Evolutionary conservation across 345 rosid species (phyloP).

Genomic region (rapeseed (Brassica napus)): DNA sequence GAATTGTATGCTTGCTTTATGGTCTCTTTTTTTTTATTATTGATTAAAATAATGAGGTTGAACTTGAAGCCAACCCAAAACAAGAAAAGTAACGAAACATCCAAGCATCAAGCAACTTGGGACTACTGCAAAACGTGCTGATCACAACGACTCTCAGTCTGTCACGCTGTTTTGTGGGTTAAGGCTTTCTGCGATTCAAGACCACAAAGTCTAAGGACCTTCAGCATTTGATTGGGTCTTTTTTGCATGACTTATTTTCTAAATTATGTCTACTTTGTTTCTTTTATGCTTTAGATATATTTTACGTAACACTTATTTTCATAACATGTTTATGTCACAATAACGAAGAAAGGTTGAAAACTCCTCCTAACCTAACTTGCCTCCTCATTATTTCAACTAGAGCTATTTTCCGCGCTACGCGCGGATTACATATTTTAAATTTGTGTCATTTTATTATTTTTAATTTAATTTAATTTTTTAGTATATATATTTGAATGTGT

Average conservation of each 20-base stretch:
- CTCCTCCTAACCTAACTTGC: slow-evolving; percentile 22
- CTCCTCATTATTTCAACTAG: slow-evolving; percentile 8
- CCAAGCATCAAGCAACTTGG: neutral
- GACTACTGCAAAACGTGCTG: neutral
- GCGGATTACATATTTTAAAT: too few relatives aligned
- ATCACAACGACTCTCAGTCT: neutral
- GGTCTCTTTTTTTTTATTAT: neutral
- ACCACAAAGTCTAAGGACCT: slow-evolving; percentile 1
- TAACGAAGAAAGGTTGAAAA: neutral
- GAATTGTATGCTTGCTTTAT: neutral
- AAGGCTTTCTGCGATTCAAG: neutral
- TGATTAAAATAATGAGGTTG: neutral
- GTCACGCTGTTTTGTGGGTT: neutral
- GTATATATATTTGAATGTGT: too few relatives aligned
- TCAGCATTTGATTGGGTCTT: neutral
- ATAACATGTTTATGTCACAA: slow-evolving; percentile 16
- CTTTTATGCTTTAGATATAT: neutral
- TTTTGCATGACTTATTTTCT: neutral
- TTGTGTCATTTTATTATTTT: too few relatives aligned
- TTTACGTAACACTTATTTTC: neutral
- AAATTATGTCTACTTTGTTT: neutral
- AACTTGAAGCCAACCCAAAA: neutral
- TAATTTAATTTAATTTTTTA: too few relatives aligned
- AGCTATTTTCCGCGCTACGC: too few relatives aligned
- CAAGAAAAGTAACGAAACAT: neutral